Base-by-base conservation (phyloP, 169 alveolate genomes). In the Plasmodium ovale region DNA sequence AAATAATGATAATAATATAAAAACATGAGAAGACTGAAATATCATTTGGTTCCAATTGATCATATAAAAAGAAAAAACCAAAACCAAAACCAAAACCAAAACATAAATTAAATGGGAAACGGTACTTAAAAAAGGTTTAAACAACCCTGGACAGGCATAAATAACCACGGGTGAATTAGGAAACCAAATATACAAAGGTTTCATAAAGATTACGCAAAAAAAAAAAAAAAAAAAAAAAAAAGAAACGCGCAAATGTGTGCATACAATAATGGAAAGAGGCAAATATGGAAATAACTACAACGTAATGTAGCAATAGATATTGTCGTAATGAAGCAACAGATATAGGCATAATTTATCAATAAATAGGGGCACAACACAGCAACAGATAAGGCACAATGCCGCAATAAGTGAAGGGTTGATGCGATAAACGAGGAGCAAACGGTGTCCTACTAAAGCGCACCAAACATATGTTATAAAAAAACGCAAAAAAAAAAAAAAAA, bases 211-310 rank as follows among this genome's bases (percentile, higher is more conserved):
- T n/a, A n/a, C 16, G 64, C n/a, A 54, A 54, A 54, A 54, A 54
- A 54, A n/a, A 54, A 54, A n/a, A 54, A 54, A n/a, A 54, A 54
- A n/a, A 54, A n/a, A 10, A 19, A n/a, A n/a, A 54, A 54, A 54
- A 19, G 9, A n/a, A 16, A 54, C 9, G 9, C 9, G 23, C 65
- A 12, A 47, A 47, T 19, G 23, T 6, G n/a, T 54, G 65, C 23
- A 54, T 9, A 54, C 14, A 54, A 16, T 16, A 54, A n/a, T 54
- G 9, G 31, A 54, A 21, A 54, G 21, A 54, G 21, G 12, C 9
- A n/a, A n/a, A n/a, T n/a, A n/a, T n/a, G n/a, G n/a, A n/a, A n/a
- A n/a, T n/a, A n/a, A n/a, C n/a, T n/a, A n/a, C n/a, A n/a, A n/a
- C n/a, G n/a, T n/a, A n/a, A n/a, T n/a, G n/a, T n/a, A n/a, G n/a